Base-by-base conservation (phyloP, 2,329 filamentous ascomycete genomes). In the Plenodomus biglobosus region DNA sequence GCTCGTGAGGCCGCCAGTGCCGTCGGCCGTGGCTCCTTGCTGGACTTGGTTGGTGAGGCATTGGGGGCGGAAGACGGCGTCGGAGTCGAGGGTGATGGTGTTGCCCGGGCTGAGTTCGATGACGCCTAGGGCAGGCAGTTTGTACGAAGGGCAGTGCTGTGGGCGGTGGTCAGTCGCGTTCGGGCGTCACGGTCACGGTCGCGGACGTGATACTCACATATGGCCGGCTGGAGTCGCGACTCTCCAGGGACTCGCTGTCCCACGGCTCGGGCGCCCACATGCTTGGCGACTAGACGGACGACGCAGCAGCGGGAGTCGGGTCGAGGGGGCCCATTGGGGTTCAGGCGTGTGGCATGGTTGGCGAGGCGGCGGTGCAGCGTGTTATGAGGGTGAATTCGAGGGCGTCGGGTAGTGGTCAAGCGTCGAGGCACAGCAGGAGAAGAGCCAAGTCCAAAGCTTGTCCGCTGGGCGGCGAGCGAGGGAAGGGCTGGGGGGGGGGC, bases 131-230 rank as follows among this genome's bases (percentile, higher is more conserved):
- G 80, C 81, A 34, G 83, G 83, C 16, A 87, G 76, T 19, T 81
- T 78, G 62, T 85, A 83, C 21, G 84, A 82, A 17, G 82, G 83
- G 63, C 85, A 87, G 58, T 80, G 78, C 55, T 80, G 66, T 54
- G 39, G 46, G 20, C 16, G 18, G 27, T 15, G 8, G 61, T 70
- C 54, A 69, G 65, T 59, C 55, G 48, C 39, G 44, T 50, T 24
- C 34, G 40, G 30, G 17, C 16, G 37, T 19, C 2, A 40, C 13
- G 16, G 48, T 40, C 19, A 48, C 27, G 39, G 44, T 38, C 37
- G 55, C 35, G 42, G 35, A 4, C 4, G 18, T 18, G 18, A 18
- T 55, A 65, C 68, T 60, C 59, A 71, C 68, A 44, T 58, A 68
- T 52, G 65, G 56, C 44, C 58, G 50, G 56, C 59, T 65, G 55